These are phyloP conservation scores for Polyporus tsugae DNA, from an alignment of 1,284 basidiomycete genomes.

Conservation along the genomic window DNA sequence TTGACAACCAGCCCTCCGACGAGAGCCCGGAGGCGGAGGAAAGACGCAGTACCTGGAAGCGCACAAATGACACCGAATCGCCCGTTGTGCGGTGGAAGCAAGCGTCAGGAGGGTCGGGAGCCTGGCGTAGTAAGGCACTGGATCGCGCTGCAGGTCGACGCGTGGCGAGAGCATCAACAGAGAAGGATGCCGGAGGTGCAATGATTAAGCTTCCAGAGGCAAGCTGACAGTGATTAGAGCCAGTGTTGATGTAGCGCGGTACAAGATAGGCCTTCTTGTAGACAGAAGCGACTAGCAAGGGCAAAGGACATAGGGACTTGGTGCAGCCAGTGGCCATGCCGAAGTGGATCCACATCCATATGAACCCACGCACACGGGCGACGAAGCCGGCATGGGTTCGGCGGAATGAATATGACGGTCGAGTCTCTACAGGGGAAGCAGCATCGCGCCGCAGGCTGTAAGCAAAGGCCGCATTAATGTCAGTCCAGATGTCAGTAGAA, in stretches of 20 bases:
- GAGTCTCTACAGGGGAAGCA: background rate
- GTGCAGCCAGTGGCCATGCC: background rate
- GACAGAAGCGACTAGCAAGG: background rate
- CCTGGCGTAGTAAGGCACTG: constrained; percentile 4
- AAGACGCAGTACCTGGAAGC: background rate
- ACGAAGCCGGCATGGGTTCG: constrained; percentile 1
- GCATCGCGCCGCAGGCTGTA: background rate
- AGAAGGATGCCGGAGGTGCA: background rate
- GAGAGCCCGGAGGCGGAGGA: background rate
- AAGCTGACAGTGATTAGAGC: background rate
- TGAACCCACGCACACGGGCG: background rate
- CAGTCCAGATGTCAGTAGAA: background rate
- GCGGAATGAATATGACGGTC: constrained; percentile 1
- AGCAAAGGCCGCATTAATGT: constrained; percentile 1
- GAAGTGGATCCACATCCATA: background rate
- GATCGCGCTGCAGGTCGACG: constrained; percentile 1
- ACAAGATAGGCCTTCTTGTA: constrained; percentile 1
- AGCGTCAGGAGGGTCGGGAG: constrained; percentile 2
- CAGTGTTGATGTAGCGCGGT: background rate
- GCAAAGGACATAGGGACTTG: background rate
- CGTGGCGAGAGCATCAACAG: background rate
- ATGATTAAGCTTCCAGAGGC: background rate
- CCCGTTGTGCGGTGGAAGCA: constrained; percentile 16
- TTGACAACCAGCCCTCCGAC: background rate
- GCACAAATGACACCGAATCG: constrained; percentile 5